Evolutionary conservation across 192 early-diverging fungal genomes (phyloP).

Genomic region (Chytriomyces hyalinus): DNA sequence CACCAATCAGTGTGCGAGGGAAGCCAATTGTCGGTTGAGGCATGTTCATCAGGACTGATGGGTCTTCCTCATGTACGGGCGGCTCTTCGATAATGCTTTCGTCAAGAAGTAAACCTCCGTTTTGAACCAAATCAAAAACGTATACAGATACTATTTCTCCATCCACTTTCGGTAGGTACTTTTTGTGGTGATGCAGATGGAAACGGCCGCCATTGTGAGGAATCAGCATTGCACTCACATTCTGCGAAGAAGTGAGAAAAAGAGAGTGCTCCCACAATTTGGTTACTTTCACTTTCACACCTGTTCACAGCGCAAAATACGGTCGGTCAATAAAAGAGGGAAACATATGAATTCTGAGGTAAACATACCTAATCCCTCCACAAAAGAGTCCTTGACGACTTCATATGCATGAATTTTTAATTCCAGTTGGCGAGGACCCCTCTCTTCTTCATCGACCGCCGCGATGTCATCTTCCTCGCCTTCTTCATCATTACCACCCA

Average conservation of each 20-base stretch:
- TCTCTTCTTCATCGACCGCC: background rate
- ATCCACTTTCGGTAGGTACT: conserved; percentile 22
- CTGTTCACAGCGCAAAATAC: background rate
- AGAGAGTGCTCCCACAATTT: conserved; percentile 14
- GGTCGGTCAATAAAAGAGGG: background rate
- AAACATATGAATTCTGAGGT: background rate
- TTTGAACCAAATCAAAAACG: conserved; percentile 15
- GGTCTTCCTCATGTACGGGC: background rate
- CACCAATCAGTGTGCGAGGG: conserved; percentile 2
- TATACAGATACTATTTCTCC: conserved; percentile 22
- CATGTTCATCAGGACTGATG: background rate
- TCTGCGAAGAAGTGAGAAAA: conserved; percentile 18
- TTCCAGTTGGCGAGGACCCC: conserved; percentile 16
- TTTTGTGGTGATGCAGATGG: conserved; percentile 23
- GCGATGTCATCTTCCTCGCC: conserved; percentile 1
- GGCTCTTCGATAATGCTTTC: conserved; percentile 20
- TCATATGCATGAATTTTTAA: conserved; percentile 31
- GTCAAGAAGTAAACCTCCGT: conserved; percentile 7
- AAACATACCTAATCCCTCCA: conserved; percentile 10
- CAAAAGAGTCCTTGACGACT: background rate
- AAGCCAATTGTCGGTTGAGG: background rate
- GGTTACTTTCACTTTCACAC: conserved; percentile 6
- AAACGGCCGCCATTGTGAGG: conserved; percentile 6
- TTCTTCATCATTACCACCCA: conserved; percentile 1
- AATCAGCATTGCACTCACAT: conserved; percentile 4